phyloP scores from a whole-genome alignment of 2,329 filamentous ascomycete genomes.

The Incumbomyces lentus region DNA sequence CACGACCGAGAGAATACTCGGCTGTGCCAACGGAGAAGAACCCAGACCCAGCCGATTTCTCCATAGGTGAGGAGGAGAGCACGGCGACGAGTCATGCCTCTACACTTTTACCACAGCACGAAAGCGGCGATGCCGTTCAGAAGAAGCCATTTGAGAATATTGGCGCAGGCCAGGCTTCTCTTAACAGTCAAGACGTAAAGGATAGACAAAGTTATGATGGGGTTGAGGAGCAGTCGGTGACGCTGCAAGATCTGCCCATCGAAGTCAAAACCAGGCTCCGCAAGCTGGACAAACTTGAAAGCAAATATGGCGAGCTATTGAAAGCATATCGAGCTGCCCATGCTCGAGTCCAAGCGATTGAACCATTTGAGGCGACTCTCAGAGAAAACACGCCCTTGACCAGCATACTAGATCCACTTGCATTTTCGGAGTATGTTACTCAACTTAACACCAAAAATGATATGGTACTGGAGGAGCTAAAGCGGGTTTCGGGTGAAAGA shows the following conservation, averaged over 20 bases:
- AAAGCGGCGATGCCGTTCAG: conserved; percentile 13
- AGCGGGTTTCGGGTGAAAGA: conserved; percentile 70
- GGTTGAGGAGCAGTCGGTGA: conserved; percentile 20
- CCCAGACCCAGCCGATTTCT: conserved; percentile 79
- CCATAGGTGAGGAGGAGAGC: conserved; percentile 68
- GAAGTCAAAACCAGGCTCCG: conserved; percentile 67
- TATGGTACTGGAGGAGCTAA: conserved; percentile 90
- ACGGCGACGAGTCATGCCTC: conserved; percentile 47
- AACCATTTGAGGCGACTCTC: conserved; percentile 82
- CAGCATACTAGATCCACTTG: conserved; percentile 74
- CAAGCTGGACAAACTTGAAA: conserved; percentile 82
- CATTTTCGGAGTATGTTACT: conserved; percentile 79
- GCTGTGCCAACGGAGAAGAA: conserved; percentile 39
- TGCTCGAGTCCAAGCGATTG: conserved; percentile 72
- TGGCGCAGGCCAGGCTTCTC: conserved; percentile 18
- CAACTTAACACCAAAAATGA: conserved; percentile 77
- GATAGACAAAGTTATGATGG: conserved; percentile 15
- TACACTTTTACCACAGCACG: conserved; percentile 46
- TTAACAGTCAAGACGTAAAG: conserved; percentile 19
- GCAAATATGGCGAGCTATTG: conserved; percentile 78
- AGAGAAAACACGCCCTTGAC: conserved; percentile 87
- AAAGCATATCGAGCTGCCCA: conserved; percentile 89
- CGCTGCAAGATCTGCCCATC: conserved; percentile 50
- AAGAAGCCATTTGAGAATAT: conserved; percentile 11
- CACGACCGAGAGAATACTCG: conserved; percentile 28